These are phyloP conservation scores for Penicillium nucicola DNA, from an alignment of 495 filamentous ascomycete genomes.

Conservation along the genomic window DNA sequence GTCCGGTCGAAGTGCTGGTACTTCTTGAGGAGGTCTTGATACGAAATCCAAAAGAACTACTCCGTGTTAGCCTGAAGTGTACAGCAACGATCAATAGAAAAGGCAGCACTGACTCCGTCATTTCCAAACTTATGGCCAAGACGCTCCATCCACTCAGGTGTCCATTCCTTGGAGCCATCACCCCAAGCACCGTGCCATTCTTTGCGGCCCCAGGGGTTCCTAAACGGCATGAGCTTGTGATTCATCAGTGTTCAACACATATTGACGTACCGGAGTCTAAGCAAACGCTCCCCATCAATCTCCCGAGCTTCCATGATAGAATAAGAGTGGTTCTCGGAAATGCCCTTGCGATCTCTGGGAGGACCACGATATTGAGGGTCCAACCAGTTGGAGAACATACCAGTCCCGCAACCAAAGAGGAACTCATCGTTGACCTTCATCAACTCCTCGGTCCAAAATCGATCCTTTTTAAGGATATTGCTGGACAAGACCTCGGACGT, in stretches of 20 bases:
- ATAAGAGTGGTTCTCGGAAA: slow-evolving; percentile 81
- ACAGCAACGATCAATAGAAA: background rate
- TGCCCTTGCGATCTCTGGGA: slow-evolving; percentile 62
- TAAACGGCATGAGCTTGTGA: slow-evolving; percentile 20
- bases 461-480: slow-evolving; percentile 82
- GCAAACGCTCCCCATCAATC: slow-evolving; percentile 67
- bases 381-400: slow-evolving; percentile 57
- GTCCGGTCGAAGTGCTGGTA: slow-evolving; percentile 83
- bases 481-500: slow-evolving; percentile 75
- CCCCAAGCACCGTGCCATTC: slow-evolving; percentile 86
- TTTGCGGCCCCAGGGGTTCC: slow-evolving; percentile 83
- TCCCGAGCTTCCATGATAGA: slow-evolving; percentile 82
- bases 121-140: slow-evolving; percentile 84
- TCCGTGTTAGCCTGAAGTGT: slow-evolving; percentile 13
- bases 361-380: slow-evolving; percentile 34
- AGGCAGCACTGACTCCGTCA: slow-evolving; percentile 56
- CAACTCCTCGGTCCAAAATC: slow-evolving; percentile 85
- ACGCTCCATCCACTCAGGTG: slow-evolving; percentile 76
- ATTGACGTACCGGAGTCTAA: slow-evolving; percentile 58
- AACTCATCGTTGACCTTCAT: slow-evolving; percentile 83
- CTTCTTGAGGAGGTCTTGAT: slow-evolving; percentile 78
- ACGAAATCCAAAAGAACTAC: slow-evolving; percentile 67
- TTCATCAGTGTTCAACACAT: background rate
- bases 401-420: slow-evolving; percentile 79
- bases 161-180: slow-evolving; percentile 91